phyloP scores from a whole-genome alignment of 495 filamentous ascomycete species.

The Podospora appendiculata region DNA sequence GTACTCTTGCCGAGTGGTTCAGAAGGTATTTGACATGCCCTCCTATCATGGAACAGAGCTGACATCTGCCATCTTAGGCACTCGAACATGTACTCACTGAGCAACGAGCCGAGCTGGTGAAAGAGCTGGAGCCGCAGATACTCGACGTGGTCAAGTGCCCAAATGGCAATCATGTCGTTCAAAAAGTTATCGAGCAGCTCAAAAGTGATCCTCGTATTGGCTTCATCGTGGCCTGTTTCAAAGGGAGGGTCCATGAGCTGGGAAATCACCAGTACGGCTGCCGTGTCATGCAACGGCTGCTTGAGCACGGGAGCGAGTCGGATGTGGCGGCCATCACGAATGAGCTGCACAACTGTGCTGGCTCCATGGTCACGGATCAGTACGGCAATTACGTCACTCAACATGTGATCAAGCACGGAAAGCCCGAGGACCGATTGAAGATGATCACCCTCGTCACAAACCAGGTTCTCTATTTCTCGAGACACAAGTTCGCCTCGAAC shows the following conservation, averaged over 20 bases:
- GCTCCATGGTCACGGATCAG: slow-evolving; percentile 73
- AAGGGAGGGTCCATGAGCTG: slow-evolving; percentile 67
- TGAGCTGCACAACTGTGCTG: slow-evolving; percentile 69
- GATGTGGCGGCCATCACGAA: slow-evolving; percentile 64
- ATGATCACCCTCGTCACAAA: slow-evolving; percentile 68
- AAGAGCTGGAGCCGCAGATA: slow-evolving; percentile 74
- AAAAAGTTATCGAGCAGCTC: slow-evolving; percentile 87
- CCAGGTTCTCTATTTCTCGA: slow-evolving; percentile 68
- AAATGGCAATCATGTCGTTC: slow-evolving; percentile 95
- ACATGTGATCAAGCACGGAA: slow-evolving; percentile 81
- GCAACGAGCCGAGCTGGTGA: slow-evolving; percentile 78
- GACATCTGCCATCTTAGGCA: slow-evolving; percentile 47
- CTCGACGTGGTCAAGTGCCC: slow-evolving; percentile 77
- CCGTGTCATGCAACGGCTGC: slow-evolving; percentile 85
- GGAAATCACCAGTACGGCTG: slow-evolving; percentile 83
- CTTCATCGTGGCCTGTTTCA: slow-evolving; percentile 84
- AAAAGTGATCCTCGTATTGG: slow-evolving; percentile 66
- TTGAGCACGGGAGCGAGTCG: slow-evolving; percentile 72
- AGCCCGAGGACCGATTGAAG: slow-evolving; percentile 61
- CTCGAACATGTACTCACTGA: slow-evolving; percentile 86
- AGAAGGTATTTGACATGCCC: slow-evolving; percentile 54
- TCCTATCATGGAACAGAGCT: slow-evolving; percentile 1
- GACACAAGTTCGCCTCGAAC: slow-evolving; percentile 96
- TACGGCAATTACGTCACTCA: slow-evolving; percentile 98
- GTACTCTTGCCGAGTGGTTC: slow-evolving; percentile 94